Percentiles rank a stretch among this genome's conserved stretches.
phyloP scores from a whole-genome alignment of 805 yeast species.

The Candida taoyuanica region DNA sequence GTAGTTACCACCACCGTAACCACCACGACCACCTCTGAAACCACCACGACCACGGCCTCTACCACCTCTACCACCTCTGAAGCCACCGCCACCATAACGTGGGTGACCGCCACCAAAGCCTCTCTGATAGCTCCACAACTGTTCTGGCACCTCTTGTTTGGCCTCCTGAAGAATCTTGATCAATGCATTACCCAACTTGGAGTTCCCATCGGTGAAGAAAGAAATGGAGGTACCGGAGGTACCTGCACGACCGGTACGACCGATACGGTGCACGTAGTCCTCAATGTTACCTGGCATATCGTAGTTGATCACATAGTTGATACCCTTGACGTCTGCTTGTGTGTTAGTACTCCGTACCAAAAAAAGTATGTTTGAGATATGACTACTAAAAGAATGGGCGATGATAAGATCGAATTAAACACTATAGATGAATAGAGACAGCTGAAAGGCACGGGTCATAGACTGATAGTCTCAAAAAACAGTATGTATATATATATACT shows the following conservation, averaged over 20 bases:
- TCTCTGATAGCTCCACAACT: constrained; percentile 69
- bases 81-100: constrained; percentile 39
- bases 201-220: constrained; percentile 83
- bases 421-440: no score
- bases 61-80: constrained; percentile 28
- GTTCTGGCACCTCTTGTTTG: constrained; percentile 82
- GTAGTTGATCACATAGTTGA: constrained; percentile 86
- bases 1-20: neutral
- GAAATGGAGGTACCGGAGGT: constrained; percentile 93
- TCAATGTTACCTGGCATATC: constrained; percentile 98
- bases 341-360: constrained; percentile 28
- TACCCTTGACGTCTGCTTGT: constrained; percentile 88
- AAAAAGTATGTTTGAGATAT: no score
- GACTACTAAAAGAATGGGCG: no score
- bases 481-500: no score
- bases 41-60: constrained; percentile 18
- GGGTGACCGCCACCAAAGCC: constrained; percentile 62
- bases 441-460: no score
- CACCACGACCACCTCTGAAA: constrained; percentile 2
- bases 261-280: constrained; percentile 98
- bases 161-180: constrained; percentile 93
- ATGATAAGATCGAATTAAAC: no score
- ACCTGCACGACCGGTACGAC: constrained; percentile 97
- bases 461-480: no score
- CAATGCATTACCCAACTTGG: constrained; percentile 85